These are phyloP conservation scores for Jaapia argillacea DNA, from an alignment of 768 basidiomycete species.

Conservation along the genomic window DNA sequence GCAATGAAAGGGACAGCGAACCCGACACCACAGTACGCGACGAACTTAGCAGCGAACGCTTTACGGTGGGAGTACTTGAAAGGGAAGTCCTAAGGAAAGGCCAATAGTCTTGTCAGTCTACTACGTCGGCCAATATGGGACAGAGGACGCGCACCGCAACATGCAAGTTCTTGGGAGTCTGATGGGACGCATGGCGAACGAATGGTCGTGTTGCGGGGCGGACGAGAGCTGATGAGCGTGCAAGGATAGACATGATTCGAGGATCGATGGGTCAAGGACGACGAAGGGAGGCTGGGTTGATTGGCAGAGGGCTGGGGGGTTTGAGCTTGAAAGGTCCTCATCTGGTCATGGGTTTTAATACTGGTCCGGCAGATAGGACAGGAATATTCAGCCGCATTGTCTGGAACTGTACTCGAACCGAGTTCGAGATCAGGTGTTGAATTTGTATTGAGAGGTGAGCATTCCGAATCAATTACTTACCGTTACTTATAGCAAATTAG, in stretches of 20 bases:
- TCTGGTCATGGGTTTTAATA: background rate
- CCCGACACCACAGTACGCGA: constrained; percentile 4
- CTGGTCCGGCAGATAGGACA: background rate
- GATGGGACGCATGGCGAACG: background rate
- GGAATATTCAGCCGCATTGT: background rate
- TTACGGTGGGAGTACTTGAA: background rate
- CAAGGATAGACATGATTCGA: background rate
- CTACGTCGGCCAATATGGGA: background rate
- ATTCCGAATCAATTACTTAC: no score
- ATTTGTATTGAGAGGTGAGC: no score
- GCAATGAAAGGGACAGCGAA: constrained; percentile 10
- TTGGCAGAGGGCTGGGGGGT: background rate
- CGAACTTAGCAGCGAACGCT: constrained; percentile 8
- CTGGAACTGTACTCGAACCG: background rate
- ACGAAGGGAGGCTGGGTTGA: no score
- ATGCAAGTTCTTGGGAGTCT: background rate
- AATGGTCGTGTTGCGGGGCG: background rate
- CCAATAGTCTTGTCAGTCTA: background rate
- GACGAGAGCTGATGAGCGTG: background rate
- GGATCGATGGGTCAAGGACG: no score
- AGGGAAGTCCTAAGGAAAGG: background rate
- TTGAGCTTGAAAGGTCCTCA: background rate
- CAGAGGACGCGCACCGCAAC: background rate
- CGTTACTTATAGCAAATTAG: background rate
- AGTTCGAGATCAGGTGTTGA: background rate